Evolutionary conservation across 805 yeast species (phyloP).

Genomic region (Kurtzmaniella fragi): DNA sequence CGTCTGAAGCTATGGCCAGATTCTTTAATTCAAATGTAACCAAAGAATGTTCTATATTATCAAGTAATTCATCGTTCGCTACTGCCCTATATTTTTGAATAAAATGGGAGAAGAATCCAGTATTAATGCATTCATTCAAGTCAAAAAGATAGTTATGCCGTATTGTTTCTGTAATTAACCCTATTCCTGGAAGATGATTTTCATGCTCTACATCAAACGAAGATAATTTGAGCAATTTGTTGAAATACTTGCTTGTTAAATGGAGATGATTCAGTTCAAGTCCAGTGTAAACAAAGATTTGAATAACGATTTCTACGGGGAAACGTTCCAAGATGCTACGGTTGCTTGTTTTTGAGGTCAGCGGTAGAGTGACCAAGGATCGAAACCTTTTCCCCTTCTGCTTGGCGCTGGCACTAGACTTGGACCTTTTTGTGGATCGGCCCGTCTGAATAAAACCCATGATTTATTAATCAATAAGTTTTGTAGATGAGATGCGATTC

Average conservation of each 20-base stretch:
- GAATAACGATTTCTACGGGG: conserved; percentile 40
- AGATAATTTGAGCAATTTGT: conserved; percentile 19
- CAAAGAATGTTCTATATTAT: conserved; percentile 2
- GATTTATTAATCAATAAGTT: no score
- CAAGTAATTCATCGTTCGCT: conserved; percentile 4
- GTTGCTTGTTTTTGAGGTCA: neutral
- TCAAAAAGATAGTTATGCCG: conserved; percentile 13
- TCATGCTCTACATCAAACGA: conserved; percentile 10
- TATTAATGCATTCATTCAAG: conserved; percentile 13
- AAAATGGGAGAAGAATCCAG: conserved; percentile 10
- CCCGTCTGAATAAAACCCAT: conserved; percentile 27
- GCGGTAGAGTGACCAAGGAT: neutral
- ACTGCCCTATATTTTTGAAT: conserved; percentile 8
- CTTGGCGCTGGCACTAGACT: neutral
- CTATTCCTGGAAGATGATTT: conserved; percentile 15
- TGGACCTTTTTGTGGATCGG: conserved; percentile 13
- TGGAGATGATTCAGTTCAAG: conserved; percentile 30
- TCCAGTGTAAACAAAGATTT: conserved; percentile 35
- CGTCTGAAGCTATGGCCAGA: conserved; percentile 5
- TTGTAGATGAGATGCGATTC: neutral
- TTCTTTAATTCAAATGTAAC: conserved; percentile 5
- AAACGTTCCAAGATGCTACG: conserved; percentile 21
- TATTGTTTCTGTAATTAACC: conserved; percentile 19
- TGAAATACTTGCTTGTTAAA: conserved; percentile 24
- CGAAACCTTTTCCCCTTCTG: neutral